A percentile compares a stretch with the other conserved stretches of the same genome.
phyloP scores from a whole-genome alignment of 306 rosid genomes.

The Pyrus pyrifolia region DNA sequence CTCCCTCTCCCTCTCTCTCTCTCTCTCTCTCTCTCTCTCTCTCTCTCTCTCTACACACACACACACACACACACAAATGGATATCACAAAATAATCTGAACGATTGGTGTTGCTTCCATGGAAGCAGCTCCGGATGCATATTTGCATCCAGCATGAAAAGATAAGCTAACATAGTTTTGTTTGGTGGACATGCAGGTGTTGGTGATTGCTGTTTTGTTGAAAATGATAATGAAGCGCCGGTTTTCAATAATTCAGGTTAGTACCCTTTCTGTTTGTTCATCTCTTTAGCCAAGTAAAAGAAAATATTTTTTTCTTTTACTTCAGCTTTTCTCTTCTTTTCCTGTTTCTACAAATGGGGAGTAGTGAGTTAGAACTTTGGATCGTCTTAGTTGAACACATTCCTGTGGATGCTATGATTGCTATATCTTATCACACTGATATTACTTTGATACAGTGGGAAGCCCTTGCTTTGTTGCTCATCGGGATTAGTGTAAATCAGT shows the following conservation, averaged over 20 bases:
- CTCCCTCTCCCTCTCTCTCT: too few species aligned
- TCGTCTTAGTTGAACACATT: slow-evolving; percentile 4
- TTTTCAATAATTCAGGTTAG: slow-evolving; percentile 94
- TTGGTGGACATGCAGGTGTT: slow-evolving; percentile 71
- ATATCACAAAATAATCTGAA: neutral
- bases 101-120: neutral
- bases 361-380: slow-evolving; percentile 13
- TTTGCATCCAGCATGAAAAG: neutral
- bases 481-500: slow-evolving; percentile 92
- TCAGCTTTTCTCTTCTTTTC: neutral
- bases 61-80: too few species aligned
- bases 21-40: too few species aligned
- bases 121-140: neutral
- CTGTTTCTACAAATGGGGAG: neutral
- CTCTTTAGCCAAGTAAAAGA: slow-evolving; percentile 1
- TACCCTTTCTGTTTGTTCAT: neutral
- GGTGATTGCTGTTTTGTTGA: slow-evolving; percentile 91
- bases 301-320: neutral
- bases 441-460: slow-evolving; percentile 71
- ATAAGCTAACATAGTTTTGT: neutral
- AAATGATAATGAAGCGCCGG: slow-evolving; percentile 86
- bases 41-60: too few species aligned
- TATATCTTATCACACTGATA: slow-evolving; percentile 10
- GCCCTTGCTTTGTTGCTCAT: slow-evolving; percentile 95
- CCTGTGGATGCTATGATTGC: slow-evolving; percentile 2